Evolutionary conservation across 768 basidiomycete species (phyloP), one percentile per base, ranked within the genome.

Genomic region (Boletus barrowsii): DNA sequence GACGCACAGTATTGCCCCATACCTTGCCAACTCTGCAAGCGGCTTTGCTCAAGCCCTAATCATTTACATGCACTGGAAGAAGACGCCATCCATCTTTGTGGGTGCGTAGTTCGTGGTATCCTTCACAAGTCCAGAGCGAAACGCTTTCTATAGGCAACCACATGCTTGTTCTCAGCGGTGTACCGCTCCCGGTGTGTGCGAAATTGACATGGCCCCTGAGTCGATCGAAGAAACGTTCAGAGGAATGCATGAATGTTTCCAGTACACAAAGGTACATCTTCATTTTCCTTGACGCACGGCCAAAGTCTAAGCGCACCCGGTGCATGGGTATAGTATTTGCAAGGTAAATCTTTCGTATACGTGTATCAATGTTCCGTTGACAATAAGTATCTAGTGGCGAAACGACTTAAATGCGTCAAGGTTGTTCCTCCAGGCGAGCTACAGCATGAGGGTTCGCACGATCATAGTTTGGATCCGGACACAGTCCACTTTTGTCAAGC

Each of bases 151-250:
- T 40, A 58, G 60, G 36, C 47, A 84, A 82, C 6, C 75, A 77
- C 83, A 85, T 57, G 49, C 69, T 35, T 85, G 83, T 56, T 49
- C 64, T 5, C 66, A 71, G 1, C 53, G 71, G 11, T 86, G 84
- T 54, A 56, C 66, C n/a, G 73, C 73, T 0, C 49, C 53, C 2
- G 84, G 85, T 4, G 78, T 78, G 22, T 86, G 84, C 54, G 73
- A 83, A 48, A 83, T 86, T 11, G 77, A 82, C 41, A 80, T 78
- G 0, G 63, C 75, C 0, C 84, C 84, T 0, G 76, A 80, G 51
- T 79, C 82, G 0, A 76, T 86, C 17, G 79, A 84, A 55, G 81
- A 77, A 8, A 84, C 81, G 0, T 86, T 86, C 55, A 79, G 75
- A 0, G 85, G 85, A 3, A 72, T 70, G 53, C 79, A 84, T 39